Conservation (phyloP, 2,329 filamentous ascomycete species). For the Lachnellula arida region DNA sequence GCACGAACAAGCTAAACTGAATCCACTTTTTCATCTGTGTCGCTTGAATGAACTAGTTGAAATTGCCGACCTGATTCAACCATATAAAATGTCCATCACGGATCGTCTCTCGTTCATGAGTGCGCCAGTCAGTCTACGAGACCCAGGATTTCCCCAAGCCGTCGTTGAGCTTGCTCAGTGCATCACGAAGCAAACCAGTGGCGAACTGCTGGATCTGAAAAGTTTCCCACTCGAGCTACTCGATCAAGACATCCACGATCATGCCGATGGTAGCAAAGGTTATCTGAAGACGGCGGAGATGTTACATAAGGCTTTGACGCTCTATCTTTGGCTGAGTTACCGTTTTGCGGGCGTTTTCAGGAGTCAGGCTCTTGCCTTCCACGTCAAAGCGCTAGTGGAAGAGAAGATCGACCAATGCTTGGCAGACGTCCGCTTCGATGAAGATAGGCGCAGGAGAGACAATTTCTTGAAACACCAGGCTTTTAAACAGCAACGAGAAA, state of each 20-base stretch:
- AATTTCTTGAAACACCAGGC: not conserved
- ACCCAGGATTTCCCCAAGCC: conserved; percentile 43
- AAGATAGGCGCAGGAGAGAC: not conserved
- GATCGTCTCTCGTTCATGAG: conserved; percentile 75
- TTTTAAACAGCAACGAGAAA: not conserved
- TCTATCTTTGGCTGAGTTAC: conserved; percentile 93
- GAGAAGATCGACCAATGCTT: conserved; percentile 52
- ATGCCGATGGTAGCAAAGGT: conserved; percentile 35
- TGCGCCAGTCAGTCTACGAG: conserved; percentile 59
- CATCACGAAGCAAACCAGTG: conserved; percentile 66
- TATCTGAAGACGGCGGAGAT: conserved; percentile 65
- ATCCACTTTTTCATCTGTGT: conserved; percentile 67
- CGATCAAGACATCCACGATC: conserved; percentile 49
- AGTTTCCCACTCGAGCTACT: conserved; percentile 67
- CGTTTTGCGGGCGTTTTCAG: conserved; percentile 77
- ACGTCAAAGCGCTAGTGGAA: conserved; percentile 75
- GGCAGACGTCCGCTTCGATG: not conserved
- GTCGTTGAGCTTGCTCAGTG: conserved; percentile 62
- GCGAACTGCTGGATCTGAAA: conserved; percentile 69
- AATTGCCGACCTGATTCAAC: conserved; percentile 71
- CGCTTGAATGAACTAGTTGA: conserved; percentile 54
- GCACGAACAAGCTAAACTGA: conserved; percentile 57
- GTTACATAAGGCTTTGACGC: conserved; percentile 75
- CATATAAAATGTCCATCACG: conserved; percentile 60
- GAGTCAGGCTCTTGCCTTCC: conserved; percentile 69